A percentile compares a stretch with the other conserved stretches of the same genome.
These are phyloP conservation scores for Phytophthora ohioensis DNA, from an alignment of 352 stramenopile genomes.

Conservation along the genomic window DNA sequence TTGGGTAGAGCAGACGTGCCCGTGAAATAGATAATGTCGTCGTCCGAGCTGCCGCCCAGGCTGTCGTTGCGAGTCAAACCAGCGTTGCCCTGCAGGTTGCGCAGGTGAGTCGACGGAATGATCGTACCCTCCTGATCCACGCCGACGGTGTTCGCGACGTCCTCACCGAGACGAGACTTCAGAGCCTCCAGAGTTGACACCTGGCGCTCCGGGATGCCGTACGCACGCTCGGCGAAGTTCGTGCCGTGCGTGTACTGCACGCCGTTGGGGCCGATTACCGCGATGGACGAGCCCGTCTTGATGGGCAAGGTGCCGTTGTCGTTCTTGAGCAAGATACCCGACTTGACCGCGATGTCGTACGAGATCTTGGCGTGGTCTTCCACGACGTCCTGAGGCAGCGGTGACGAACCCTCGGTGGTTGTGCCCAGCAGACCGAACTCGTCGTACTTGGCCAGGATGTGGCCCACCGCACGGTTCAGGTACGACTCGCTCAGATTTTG, in stretches of 20 bases:
- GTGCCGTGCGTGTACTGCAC: constrained; percentile 47
- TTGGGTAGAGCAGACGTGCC: constrained; percentile 30
- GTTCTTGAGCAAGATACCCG: constrained; percentile 44
- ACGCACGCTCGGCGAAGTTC: constrained; percentile 43
- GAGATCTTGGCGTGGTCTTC: constrained; percentile 36
- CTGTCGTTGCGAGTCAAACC: constrained; percentile 36
- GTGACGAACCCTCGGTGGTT: constrained; percentile 34
- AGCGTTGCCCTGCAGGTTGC: constrained; percentile 34
- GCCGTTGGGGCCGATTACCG: constrained; percentile 44
- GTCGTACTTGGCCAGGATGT: constrained; percentile 47
- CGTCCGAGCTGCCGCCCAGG: constrained; percentile 22
- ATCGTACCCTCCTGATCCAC: constrained; percentile 40
- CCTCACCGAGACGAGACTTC: constrained; percentile 34
- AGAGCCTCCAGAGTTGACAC: constrained; percentile 36
- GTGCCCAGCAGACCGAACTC: constrained; percentile 41
- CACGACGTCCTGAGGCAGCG: constrained; percentile 33
- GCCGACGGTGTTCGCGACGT: constrained; percentile 36
- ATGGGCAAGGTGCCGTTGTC: constrained; percentile 36
- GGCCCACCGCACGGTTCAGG: constrained; percentile 37
- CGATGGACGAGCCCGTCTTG: constrained; percentile 29
- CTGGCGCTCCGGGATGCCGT: constrained; percentile 40
- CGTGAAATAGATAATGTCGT: constrained; percentile 43
- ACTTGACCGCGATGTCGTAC: constrained; percentile 48
- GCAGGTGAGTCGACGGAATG: constrained; percentile 43
- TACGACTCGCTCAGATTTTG: constrained; percentile 47